phyloP scores from a whole-genome alignment of 2,329 filamentous ascomycete genomes.

The Magnaporthiopsis poae region DNA sequence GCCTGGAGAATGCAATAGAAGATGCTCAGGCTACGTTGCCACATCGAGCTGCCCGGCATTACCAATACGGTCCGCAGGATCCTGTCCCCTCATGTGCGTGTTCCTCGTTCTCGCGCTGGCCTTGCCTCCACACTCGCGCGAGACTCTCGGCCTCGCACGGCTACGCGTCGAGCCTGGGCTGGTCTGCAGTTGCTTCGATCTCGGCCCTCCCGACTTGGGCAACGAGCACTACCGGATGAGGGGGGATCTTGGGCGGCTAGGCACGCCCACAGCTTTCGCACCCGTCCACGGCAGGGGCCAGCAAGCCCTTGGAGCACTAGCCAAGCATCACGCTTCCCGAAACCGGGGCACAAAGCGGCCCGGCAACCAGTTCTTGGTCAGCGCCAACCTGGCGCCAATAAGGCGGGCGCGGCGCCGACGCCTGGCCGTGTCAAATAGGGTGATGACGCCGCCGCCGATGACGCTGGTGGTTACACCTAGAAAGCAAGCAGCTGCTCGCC shows the following conservation, averaged over 20 bases:
- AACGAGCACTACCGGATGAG: not conserved
- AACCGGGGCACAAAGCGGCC: too few relatives aligned
- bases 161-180: not conserved
- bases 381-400: not conserved
- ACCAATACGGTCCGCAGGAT: not conserved
- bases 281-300: too few relatives aligned
- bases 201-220: not conserved
- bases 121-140: not conserved
- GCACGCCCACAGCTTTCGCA: not conserved
- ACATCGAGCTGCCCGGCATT: not conserved
- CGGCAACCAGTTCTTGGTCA: conserved; percentile 2
- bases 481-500: not conserved
- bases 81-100: not conserved
- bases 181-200: not conserved
- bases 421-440: too few relatives aligned
- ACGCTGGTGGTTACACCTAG: not conserved
- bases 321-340: too few relatives aligned
- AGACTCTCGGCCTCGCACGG: not conserved
- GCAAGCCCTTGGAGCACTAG: too few relatives aligned
- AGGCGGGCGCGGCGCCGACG: not conserved
- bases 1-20: not conserved
- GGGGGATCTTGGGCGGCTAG: conserved; percentile 1
- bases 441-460: not conserved
- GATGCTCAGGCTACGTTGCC: not conserved
- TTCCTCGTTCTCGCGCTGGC: not conserved